Evolutionary conservation across 306 rosid species (phyloP).

Genomic region (Lupinus albus): DNA sequence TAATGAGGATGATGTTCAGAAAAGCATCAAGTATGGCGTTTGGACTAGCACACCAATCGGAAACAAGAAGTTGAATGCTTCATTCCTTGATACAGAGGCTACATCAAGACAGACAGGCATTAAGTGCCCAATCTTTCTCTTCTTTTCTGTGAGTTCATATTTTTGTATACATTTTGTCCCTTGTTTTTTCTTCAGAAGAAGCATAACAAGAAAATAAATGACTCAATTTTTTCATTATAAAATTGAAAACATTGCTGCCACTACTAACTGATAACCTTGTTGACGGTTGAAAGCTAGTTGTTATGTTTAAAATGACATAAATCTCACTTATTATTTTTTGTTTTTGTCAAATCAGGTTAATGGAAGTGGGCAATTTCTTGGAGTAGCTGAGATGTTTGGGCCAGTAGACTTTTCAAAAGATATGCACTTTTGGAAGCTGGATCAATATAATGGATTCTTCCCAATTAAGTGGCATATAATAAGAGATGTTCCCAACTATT

Average conservation of each 20-base stretch:
- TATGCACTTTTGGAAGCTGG: slow-evolving; percentile 78
- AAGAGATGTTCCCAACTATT: slow-evolving; percentile 75
- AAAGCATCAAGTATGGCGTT: slow-evolving; percentile 72
- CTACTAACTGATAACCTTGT: too few relatives aligned
- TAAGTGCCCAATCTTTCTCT: slow-evolving; percentile 70
- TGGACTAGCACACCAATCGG: slow-evolving; percentile 88
- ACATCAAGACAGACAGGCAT: slow-evolving; percentile 52
- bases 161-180: slow-evolving; percentile 17
- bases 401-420: slow-evolving; percentile 74
- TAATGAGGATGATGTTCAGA: slow-evolving; percentile 87
- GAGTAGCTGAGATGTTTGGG: slow-evolving; percentile 84
- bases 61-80: slow-evolving; percentile 67
- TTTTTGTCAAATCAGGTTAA: slow-evolving; percentile 62
- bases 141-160: slow-evolving; percentile 76
- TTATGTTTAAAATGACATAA: too few relatives aligned
- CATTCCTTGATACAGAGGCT: slow-evolving; percentile 64
- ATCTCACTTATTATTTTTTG: not conserved
- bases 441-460: slow-evolving; percentile 78
- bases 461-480: slow-evolving; percentile 82
- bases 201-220: not conserved
- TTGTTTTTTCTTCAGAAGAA: not conserved
- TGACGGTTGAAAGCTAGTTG: too few relatives aligned
- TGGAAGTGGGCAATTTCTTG: slow-evolving; percentile 82
- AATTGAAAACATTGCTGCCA: slow-evolving; percentile 21
- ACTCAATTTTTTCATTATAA: not conserved